Base-by-base conservation (phyloP, 768 basidiomycete genomes). In the Boletus reticuloceps region DNA sequence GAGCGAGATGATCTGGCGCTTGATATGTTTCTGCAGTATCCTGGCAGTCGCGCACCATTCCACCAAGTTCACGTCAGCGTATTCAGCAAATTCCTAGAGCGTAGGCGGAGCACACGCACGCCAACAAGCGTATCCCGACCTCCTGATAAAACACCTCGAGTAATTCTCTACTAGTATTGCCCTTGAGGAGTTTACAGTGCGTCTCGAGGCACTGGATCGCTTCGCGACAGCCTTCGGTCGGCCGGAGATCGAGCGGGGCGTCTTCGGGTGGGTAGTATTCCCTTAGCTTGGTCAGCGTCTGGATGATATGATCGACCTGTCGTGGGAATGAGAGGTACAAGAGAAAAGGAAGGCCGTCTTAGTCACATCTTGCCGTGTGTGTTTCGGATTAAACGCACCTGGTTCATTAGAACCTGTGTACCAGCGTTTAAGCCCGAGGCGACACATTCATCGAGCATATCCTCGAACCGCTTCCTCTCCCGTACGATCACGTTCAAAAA, bases 131-230 rank as follows among this genome's bases (percentile, higher is more conserved):
- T 54, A 97, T 86, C 6, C 96, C 96, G 44, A 99, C 90, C 72
- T 99, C 97, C 72, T 95, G 91, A 69, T 98, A 93, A 71, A 99
- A 98, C 5, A 99, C 96, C 66, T 98, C 97, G 34, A 99, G 74
- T 4, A 98, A 94, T 62, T 98, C 96, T 69, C 92, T 90, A 67
- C 89, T 95, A 46, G 96, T 96, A 59, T 91, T 97, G 0, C 95
- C 96, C 59, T 88, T 89, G 47, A 99, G 74, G 46, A 98, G 78
- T 60, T 88, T 88, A 66, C 95, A 96, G 70, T 99, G 97, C 75
- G 81, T 85, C 68, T 93, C 86, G 29, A 99, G 76, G 66, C 93
- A 97, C 54, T 79, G 81, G 60, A 98, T 93, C 1, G 93, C 91
- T 63, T 96, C 91, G n/a, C 70, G 80, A 66, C 96, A 98, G 7